Evolutionary conservation across 371 early-diverging fungal genomes (phyloP).

Genomic region (Mortierella sp.): DNA sequence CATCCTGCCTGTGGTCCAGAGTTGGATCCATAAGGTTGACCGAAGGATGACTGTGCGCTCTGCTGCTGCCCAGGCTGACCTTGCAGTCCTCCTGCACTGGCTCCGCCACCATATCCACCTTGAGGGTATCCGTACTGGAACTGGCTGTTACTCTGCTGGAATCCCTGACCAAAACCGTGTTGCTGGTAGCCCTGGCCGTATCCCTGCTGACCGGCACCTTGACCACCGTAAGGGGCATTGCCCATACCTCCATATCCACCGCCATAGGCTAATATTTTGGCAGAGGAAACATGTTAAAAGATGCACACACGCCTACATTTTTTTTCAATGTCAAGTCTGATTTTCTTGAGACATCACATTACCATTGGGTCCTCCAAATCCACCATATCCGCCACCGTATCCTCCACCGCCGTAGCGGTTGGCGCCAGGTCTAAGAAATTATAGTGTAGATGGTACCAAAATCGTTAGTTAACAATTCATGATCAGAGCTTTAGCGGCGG

Average conservation of each 20-base stretch:
- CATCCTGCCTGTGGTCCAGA: constrained; percentile 34
- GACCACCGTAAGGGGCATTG: constrained; percentile 36
- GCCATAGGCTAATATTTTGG: constrained; percentile 29
- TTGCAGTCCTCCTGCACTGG: constrained; percentile 26
- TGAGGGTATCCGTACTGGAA: constrained; percentile 47
- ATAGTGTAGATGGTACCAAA: neutral
- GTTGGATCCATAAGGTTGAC: constrained; percentile 24
- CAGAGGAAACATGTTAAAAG: neutral
- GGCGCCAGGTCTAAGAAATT: constrained; percentile 21
- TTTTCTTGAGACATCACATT: neutral
- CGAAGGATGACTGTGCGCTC: constrained; percentile 23
- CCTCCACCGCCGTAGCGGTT: constrained; percentile 43
- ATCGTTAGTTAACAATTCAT: neutral
- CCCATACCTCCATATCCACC: constrained; percentile 52
- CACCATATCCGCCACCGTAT: constrained; percentile 42
- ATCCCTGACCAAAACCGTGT: constrained; percentile 38
- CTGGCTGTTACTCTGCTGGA: constrained; percentile 46
- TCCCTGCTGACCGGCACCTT: constrained; percentile 42
- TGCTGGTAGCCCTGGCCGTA: constrained; percentile 51
- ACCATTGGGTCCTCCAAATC: constrained; percentile 49
- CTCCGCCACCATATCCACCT: constrained; percentile 32
- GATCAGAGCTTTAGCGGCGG: neutral
- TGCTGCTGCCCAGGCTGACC: constrained; percentile 39
- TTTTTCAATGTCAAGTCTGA: neutral
- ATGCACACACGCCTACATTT: neutral